Percentiles rank a stretch among this genome's conserved stretches.
Evolutionary conservation across 2,329 filamentous ascomycete genomes (phyloP).

Genomic region (Ascochyta fabae): DNA sequence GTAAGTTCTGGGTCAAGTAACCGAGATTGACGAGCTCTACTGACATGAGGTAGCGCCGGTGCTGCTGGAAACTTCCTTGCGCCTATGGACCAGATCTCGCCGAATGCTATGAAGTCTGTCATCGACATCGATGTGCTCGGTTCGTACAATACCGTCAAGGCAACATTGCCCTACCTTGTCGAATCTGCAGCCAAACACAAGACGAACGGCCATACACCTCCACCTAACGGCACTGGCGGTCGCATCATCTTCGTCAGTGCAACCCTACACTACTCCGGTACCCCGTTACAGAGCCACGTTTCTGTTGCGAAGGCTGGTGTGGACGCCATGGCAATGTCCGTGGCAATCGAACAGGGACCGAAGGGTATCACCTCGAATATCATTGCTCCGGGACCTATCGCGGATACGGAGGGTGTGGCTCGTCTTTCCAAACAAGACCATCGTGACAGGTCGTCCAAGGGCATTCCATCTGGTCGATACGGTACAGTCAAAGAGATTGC

Average conservation of each 20-base stretch:
- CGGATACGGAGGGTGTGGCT: constrained; percentile 72
- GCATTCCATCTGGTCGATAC: constrained; percentile 74
- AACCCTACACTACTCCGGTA: constrained; percentile 87
- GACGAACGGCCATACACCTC: constrained; percentile 62
- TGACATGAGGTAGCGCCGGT: constrained; percentile 69
- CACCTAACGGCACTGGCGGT: constrained; percentile 67
- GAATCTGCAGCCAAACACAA: constrained; percentile 71
- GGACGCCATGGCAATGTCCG: constrained; percentile 79
- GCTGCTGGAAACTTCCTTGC: constrained; percentile 96
- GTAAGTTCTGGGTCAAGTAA: constrained; percentile 56
- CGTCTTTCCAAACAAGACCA: constrained; percentile 48
- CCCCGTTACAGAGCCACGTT: constrained; percentile 88
- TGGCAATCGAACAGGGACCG: constrained; percentile 89
- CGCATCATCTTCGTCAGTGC: constrained; percentile 90
- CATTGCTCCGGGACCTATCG: constrained; percentile 86
- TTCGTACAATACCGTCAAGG: constrained; percentile 94
- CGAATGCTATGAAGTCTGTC: constrained; percentile 93
- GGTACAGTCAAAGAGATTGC: constrained; percentile 87
- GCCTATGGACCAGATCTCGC: constrained; percentile 77
- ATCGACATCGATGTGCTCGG: constrained; percentile 96
- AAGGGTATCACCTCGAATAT: constrained; percentile 86
- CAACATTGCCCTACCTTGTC: constrained; percentile 81
- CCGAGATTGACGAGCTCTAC: not conserved
- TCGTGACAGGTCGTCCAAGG: constrained; percentile 38
- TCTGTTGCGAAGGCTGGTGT: constrained; percentile 89